phyloP scores from a whole-genome alignment of 2,329 filamentous ascomycete species.

The Apiospora marii region DNA sequence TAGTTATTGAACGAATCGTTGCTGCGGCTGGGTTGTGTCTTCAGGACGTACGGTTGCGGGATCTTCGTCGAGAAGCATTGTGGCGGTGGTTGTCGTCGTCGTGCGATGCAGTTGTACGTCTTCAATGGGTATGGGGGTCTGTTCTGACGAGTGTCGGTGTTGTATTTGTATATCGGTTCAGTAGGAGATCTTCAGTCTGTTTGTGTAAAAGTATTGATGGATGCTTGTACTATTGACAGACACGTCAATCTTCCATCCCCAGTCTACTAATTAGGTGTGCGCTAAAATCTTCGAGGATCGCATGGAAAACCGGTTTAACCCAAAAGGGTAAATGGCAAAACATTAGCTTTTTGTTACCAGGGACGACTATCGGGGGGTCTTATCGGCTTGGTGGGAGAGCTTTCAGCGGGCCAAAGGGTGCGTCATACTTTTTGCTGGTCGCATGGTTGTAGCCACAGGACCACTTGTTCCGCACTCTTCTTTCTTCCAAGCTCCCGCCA shows the following conservation, averaged over 20 bases:
- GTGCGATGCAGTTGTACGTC: neutral
- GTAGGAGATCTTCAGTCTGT: neutral
- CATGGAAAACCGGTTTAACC: slow-evolving; percentile 20
- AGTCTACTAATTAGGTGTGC: neutral
- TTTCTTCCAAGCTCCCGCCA: slow-evolving; percentile 21
- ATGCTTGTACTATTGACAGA: neutral
- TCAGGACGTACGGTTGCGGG: slow-evolving; percentile 74
- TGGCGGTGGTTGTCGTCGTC: slow-evolving; percentile 45
- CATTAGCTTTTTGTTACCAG: slow-evolving; percentile 39
- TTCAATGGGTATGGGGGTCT: neutral
- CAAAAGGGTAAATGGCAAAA: slow-evolving; percentile 32
- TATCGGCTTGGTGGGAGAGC: neutral
- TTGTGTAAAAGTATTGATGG: neutral
- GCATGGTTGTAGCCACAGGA: slow-evolving; percentile 10
- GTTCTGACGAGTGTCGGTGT: neutral
- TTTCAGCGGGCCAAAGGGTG: slow-evolving; percentile 27
- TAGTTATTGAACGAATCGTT: neutral
- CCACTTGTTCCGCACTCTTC: slow-evolving; percentile 19
- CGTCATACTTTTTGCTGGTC: slow-evolving; percentile 32
- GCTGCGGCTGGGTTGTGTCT: neutral
- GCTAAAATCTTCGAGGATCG: slow-evolving; percentile 2
- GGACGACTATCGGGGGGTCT: slow-evolving; percentile 36
- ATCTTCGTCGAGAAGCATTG: slow-evolving; percentile 94
- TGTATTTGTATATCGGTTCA: neutral
- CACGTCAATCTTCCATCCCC: neutral